A percentile compares a stretch with the other conserved stretches of the same genome.
Evolutionary conservation across 2,329 filamentous ascomycete genomes (phyloP).

Genomic region (Aspergillus luchuensis): DNA sequence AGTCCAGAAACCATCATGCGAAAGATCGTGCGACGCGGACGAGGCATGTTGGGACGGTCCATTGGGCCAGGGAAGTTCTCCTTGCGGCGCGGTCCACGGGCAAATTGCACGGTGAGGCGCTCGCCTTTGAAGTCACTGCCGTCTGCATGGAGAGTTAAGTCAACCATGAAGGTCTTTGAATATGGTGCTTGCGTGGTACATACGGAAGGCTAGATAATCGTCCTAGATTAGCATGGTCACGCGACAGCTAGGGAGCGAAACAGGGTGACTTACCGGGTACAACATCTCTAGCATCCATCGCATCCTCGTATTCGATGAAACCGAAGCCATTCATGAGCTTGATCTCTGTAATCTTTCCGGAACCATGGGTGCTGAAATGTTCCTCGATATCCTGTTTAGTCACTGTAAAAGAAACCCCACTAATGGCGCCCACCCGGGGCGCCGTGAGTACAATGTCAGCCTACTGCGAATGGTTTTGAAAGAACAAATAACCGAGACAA

Average conservation of each 20-base stretch:
- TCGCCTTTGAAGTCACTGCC: conserved; percentile 98
- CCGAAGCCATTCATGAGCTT: conserved; percentile 99
- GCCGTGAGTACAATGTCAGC: conserved; percentile 36
- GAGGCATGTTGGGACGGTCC: conserved; percentile 66
- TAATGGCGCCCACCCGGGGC: conserved; percentile 28
- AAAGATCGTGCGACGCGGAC: conserved; percentile 90
- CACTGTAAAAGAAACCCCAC: conserved; percentile 60
- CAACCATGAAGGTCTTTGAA: conserved; percentile 32
- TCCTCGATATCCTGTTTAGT: conserved; percentile 96
- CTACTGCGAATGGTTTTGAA: conserved; percentile 21
- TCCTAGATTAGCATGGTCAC: conserved; percentile 22
- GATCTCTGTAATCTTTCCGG: conserved; percentile 96
- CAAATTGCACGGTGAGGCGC: conserved; percentile 96
- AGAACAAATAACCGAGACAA: conserved; percentile 27
- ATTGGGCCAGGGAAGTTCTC: conserved; percentile 64
- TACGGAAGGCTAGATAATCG: conserved; percentile 57
- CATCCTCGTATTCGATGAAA: conserved; percentile 99
- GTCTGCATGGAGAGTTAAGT: conserved; percentile 59
- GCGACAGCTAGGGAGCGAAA: conserved; percentile 12
- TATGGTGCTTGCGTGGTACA: conserved; percentile 63
- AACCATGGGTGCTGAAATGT: conserved; percentile 94
- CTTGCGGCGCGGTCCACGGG: conserved; percentile 76
- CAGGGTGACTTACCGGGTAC: conserved; percentile 77
- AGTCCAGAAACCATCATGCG: conserved; percentile 98
- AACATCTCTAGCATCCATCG: conserved; percentile 96